These are phyloP conservation scores for Protomyces lactucae-debilis DNA, from an alignment of 1,139 yeast species.

Conservation along the genomic window DNA sequence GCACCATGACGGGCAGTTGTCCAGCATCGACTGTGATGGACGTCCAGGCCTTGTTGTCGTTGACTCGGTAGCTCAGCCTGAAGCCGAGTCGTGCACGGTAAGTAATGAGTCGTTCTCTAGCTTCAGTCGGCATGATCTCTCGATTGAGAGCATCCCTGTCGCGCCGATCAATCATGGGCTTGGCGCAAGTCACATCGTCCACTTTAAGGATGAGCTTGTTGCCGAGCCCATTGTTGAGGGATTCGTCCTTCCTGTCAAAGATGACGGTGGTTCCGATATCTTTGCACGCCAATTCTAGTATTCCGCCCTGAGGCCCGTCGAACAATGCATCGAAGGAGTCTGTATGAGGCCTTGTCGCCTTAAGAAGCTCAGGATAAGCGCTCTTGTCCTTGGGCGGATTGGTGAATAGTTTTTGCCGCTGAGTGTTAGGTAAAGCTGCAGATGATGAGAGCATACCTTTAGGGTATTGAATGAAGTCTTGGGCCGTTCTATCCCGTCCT, in stretches of 20 bases:
- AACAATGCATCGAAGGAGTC: constrained; percentile 95
- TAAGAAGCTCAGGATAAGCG: constrained; percentile 73
- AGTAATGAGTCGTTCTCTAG: constrained; percentile 75
- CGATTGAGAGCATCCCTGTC: constrained; percentile 80
- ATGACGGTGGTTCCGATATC: constrained; percentile 84
- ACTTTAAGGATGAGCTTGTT: constrained; percentile 64
- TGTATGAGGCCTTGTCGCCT: constrained; percentile 90
- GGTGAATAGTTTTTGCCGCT: constrained; percentile 76
- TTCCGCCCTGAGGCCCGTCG: constrained; percentile 61
- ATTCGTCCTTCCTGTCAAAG: constrained; percentile 69
- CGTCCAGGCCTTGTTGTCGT: constrained; percentile 70
- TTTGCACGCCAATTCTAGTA: constrained; percentile 74
- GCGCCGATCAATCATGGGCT: constrained; percentile 66
- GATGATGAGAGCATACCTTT: background rate
- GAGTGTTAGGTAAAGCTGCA: constrained; percentile 51
- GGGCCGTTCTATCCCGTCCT: background rate
- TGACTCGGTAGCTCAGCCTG: constrained; percentile 77
- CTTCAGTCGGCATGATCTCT: constrained; percentile 68
- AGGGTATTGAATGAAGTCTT: constrained; percentile 24
- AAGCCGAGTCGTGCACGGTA: constrained; percentile 71
- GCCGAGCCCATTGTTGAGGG: constrained; percentile 53
- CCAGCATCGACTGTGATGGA: constrained; percentile 89
- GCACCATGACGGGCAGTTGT: constrained; percentile 82
- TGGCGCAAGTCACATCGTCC: constrained; percentile 78
- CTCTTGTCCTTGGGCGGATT: constrained; percentile 85